phyloP scores from a whole-genome alignment of 2,329 filamentous ascomycete species.

The Scleromitrula shiraiana region DNA sequence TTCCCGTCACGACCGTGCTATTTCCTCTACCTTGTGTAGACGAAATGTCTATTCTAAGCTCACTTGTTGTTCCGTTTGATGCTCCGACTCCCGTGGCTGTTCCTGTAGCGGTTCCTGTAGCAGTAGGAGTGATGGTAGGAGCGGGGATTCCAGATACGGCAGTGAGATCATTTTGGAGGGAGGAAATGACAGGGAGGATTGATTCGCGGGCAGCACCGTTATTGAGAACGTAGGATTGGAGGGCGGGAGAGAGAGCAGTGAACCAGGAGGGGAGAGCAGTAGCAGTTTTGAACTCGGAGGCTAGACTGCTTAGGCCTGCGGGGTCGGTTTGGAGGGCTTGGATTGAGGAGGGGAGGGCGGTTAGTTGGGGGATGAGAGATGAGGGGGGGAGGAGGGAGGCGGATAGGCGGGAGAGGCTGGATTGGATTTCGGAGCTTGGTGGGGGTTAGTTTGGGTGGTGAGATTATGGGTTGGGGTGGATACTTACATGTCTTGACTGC shows the following conservation, averaged over 20 bases:
- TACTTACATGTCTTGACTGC: background rate
- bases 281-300: background rate
- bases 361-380: constrained; percentile 1
- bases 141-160: background rate
- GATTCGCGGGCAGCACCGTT: background rate
- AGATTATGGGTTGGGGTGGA: background rate
- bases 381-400: background rate
- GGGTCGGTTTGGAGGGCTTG: constrained; percentile 1
- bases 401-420: background rate
- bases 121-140: background rate
- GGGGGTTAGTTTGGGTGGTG: background rate
- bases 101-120: background rate
- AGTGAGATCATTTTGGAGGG: background rate
- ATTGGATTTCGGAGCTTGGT: background rate
- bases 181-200: background rate
- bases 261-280: constrained; percentile 1
- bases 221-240: background rate
- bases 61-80: background rate
- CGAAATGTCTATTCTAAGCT: too few species aligned
- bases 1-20: constrained; percentile 3
- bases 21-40: too few species aligned
- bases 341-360: constrained; percentile 1
- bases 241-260: background rate
- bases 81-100: background rate
- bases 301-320: background rate